These are phyloP conservation scores for Aspergillus homomorphus DNA, from an alignment of 495 filamentous ascomycete genomes.

Conservation along the genomic window DNA sequence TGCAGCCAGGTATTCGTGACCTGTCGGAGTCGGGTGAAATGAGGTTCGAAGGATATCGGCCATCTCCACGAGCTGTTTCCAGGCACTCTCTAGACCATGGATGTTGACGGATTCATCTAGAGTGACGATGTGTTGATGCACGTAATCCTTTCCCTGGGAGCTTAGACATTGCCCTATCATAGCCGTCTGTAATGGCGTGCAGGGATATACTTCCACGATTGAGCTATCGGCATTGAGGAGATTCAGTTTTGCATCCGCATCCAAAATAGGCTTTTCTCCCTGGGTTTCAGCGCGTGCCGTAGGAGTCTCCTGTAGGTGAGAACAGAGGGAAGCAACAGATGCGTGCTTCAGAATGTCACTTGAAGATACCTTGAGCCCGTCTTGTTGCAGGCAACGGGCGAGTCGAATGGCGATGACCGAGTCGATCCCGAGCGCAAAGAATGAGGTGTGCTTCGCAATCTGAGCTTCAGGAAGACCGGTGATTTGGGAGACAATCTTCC, in stretches of 20 bases:
- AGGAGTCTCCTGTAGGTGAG: not conserved
- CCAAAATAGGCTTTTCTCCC: not conserved
- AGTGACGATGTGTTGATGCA: conserved; percentile 23
- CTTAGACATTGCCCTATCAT: conserved; percentile 28
- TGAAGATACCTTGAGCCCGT: conserved; percentile 22
- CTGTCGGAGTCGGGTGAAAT: conserved; percentile 16
- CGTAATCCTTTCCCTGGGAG: conserved; percentile 22
- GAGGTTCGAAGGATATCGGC: conserved; percentile 24
- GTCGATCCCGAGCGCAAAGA: conserved; percentile 5
- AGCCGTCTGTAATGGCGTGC: conserved; percentile 29
- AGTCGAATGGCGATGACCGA: conserved; percentile 1
- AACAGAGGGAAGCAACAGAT: conserved; percentile 19
- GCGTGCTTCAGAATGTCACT: conserved; percentile 27
- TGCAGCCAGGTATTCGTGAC: conserved; percentile 15
- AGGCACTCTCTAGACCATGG: not conserved
- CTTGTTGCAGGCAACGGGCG: conserved; percentile 13
- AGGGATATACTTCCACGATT: conserved; percentile 18
- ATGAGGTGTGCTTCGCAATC: conserved; percentile 4
- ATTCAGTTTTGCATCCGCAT: not conserved
- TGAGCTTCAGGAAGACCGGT: not conserved
- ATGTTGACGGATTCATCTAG: conserved; percentile 8
- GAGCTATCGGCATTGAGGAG: conserved; percentile 8
- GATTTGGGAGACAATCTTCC: not conserved
- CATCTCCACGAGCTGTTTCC: not conserved
- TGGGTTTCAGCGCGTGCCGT: not conserved